Conservation (phyloP, 2,329 filamentous ascomycete species). For the Xylaria sp. region DNA sequence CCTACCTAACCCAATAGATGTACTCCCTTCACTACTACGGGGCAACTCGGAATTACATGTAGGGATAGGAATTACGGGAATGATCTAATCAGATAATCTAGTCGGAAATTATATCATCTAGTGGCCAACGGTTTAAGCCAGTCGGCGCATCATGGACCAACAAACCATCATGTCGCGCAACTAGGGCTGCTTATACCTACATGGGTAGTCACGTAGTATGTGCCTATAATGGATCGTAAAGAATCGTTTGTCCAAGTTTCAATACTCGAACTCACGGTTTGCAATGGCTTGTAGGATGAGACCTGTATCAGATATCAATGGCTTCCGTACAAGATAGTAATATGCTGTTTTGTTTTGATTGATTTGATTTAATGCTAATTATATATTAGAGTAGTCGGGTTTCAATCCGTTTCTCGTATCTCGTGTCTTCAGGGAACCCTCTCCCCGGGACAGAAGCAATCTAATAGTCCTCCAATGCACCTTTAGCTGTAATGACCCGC, state of each 20-base stretch:
- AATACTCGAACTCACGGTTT: background rate
- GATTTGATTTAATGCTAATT: slow-evolving; percentile 6
- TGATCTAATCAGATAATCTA: slow-evolving; percentile 30
- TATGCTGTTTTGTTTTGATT: slow-evolving; percentile 8
- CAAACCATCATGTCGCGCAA: slow-evolving; percentile 10
- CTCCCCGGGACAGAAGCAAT: background rate
- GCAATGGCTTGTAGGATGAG: background rate
- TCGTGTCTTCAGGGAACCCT: background rate
- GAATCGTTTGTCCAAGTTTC: background rate
- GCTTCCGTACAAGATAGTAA: background rate
- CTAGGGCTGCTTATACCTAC: background rate
- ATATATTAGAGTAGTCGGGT: slow-evolving; percentile 19
- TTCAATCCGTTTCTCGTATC: slow-evolving; percentile 12
- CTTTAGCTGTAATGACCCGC: too few species aligned
- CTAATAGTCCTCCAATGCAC: too few species aligned
- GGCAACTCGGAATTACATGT: slow-evolving; percentile 8
- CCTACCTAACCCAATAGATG: background rate
- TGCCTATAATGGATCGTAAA: background rate
- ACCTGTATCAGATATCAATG: background rate
- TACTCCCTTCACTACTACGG: too few species aligned
- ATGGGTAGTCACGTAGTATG: background rate
- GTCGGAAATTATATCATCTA: slow-evolving; percentile 2
- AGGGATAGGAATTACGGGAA: slow-evolving; percentile 8
- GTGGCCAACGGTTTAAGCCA: background rate
- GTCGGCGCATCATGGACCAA: slow-evolving; percentile 3